Base-by-base conservation (phyloP, 2,329 filamentous ascomycete genomes). In the Orbilia oligospora region DNA sequence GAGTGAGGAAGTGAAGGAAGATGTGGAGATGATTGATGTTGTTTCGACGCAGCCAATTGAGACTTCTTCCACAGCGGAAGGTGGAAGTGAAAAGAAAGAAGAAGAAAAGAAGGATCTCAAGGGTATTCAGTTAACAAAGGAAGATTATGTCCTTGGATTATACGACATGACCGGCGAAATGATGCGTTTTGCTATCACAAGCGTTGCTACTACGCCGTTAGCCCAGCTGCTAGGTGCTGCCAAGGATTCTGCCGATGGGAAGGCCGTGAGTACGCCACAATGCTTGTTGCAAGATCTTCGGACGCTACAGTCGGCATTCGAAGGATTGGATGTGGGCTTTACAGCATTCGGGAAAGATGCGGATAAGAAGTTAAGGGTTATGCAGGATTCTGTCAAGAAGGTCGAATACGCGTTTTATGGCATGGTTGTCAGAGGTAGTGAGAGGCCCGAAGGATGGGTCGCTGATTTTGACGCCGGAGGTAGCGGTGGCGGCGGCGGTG, bases 81-180 rank as follows among this genome's bases (percentile, higher is more conserved):
- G 27, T 30, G 27, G 27, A 12, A n/a, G 0, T 12, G 66, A 49
- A 12, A 46, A 67, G 16, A 18, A 55, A 24, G 22, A 68, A 10
- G 46, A 55, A 18, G 16, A 65, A n/a, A 70, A 80, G 0, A 80
- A 81, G 12, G 72, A 87, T 1, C 84, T 86, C 0, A 84, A 85
- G 0, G 87, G 87, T 0, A 88, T 97, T 1, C 82, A 87, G 0
- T 86, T 97, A 20, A 93, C 92, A 0, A 88, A 90, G 27, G 90
- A 95, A 70, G 96, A 99, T 84, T 98, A 97, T 83, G 86, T 97
- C 73, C 91, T 96, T 80, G 96, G 95, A 8, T 85, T 99, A 1
- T 97, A 97, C 83, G 96, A 99, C 84, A 89, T 98, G 81, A 94
- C 94, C 0, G 96, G 96, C 46, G 96, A 99, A 86, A 88, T 98